These are phyloP conservation scores for Boletus tylopilopsis DNA, from an alignment of 768 basidiomycete species.

Conservation along the genomic window DNA sequence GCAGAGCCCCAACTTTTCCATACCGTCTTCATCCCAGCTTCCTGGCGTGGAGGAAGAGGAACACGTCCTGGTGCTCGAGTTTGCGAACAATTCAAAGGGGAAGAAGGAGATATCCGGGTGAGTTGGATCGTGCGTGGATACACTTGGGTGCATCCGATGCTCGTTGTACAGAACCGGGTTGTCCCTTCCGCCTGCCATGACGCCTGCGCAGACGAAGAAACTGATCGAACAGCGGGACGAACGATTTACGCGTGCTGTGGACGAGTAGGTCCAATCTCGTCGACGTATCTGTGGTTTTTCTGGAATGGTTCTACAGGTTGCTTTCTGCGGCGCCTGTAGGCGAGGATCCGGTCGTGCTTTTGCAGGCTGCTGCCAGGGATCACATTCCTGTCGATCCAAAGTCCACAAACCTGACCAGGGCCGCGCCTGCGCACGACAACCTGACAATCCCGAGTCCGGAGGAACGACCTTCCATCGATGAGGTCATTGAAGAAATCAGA, in stretches of 20 bases:
- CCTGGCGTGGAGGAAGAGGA: slow-evolving; percentile 34
- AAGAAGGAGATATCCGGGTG: slow-evolving; percentile 29
- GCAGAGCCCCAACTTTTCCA: slow-evolving; percentile 41
- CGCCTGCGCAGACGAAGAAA: slow-evolving; percentile 58
- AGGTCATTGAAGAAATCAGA: slow-evolving; percentile 55
- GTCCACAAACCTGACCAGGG: background rate
- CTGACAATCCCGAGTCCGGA: slow-evolving; percentile 38
- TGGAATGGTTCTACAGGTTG: slow-evolving; percentile 40
- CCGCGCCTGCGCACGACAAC: slow-evolving; percentile 3
- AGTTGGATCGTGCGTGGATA: background rate
- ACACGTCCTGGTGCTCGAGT: slow-evolving; percentile 50
- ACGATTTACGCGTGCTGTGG: slow-evolving; percentile 58
- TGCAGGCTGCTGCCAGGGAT: slow-evolving; percentile 64
- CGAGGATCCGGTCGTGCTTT: slow-evolving; percentile 59
- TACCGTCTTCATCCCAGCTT: slow-evolving; percentile 27
- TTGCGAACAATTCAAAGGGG: slow-evolving; percentile 43
- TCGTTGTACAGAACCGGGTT: slow-evolving; percentile 15
- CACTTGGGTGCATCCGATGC: background rate
- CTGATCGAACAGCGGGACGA: slow-evolving; percentile 69
- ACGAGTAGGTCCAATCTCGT: slow-evolving; percentile 50
- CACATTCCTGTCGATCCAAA: slow-evolving; percentile 68
- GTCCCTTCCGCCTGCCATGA: slow-evolving; percentile 36
- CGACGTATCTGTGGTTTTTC: background rate
- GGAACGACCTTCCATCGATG: slow-evolving; percentile 54
- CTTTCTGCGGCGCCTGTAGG: slow-evolving; percentile 45